Base-by-base conservation (phyloP, 2,329 filamentous ascomycete genomes). In the Exophiala calicioides region DNA sequence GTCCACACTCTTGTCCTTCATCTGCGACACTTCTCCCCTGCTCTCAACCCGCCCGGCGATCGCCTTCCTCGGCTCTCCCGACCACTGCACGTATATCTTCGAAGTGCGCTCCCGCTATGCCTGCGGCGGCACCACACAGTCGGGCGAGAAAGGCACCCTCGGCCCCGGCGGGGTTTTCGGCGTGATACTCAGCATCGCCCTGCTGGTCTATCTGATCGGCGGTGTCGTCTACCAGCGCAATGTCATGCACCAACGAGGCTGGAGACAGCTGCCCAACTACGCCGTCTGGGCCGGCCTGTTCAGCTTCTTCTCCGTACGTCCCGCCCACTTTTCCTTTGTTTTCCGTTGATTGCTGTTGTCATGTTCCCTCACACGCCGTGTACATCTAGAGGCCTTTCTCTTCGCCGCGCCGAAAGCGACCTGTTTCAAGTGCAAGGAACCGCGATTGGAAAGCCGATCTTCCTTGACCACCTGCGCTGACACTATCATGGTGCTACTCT, bases 181-280 rank as follows among this genome's bases (percentile, higher is more conserved):
- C 51, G 85, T 97, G 55, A 97, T 98, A 65, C 72, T 71, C n/a
- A 61, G 80, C 30, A 83, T 85, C 41, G 87, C 90, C 7, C 77
- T 96, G 27, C 71, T 91, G 7, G 93, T 93, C 16, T 98, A 98
- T 68, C 74, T 95, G 44, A 79, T 94, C 27, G 93, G 93, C 58
- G 93, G 93, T 62, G 86, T 95, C 59, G 90, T 95, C 54, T 98
- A 97, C 74, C 91, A 96, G 68, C 82, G 93, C 50, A 94, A 89
- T 23, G 90, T 98, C 47, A 85, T 90, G 69, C 88, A 98, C 66
- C 90, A 95, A 60, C 80, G 93, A 53, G 93, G 93, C 36, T 97
- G 91, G 93, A 82, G 88, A 58, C 93, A 98, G 68, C 73, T 96
- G 58, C 93, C 93, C 42, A 97, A 98, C 71, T 96, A 93, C 72